phyloP scores from a whole-genome alignment of 192 early-diverging fungal genomes.

The Podila horticola region DNA sequence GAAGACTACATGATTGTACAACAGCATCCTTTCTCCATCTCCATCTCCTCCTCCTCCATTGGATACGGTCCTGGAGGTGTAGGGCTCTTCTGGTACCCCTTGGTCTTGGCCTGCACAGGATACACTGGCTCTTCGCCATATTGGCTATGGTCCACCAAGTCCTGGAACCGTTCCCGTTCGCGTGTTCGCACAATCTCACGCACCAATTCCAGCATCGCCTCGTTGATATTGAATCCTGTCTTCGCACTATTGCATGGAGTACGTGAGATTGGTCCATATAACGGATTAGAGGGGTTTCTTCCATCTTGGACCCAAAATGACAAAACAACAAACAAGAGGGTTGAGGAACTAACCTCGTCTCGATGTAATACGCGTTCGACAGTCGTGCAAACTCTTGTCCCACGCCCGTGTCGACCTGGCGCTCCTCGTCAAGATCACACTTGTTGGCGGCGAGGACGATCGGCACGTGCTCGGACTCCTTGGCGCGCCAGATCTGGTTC shows the following conservation, averaged over 20 bases:
- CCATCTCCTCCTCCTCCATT: slow-evolving; percentile 3
- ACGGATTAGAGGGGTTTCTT: no score
- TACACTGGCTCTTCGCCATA: background rate
- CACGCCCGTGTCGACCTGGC: slow-evolving; percentile 65
- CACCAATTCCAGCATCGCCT: slow-evolving; percentile 27
- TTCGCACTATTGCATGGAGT: no score
- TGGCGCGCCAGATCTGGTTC: slow-evolving; percentile 82
- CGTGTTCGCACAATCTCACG: slow-evolving; percentile 32
- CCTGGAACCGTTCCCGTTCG: background rate
- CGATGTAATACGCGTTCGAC: slow-evolving; percentile 71
- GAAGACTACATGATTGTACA: slow-evolving; percentile 28
- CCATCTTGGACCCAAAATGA: no score
- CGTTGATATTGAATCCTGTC: slow-evolving; percentile 30
- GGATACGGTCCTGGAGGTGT: slow-evolving; percentile 2
- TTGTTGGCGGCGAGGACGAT: slow-evolving; percentile 92
- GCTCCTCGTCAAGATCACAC: slow-evolving; percentile 75
- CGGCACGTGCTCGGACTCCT: slow-evolving; percentile 80
- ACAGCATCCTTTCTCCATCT: slow-evolving; percentile 13
- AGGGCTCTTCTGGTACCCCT: slow-evolving; percentile 33
- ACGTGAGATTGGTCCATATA: no score
- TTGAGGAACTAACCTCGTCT: no score
- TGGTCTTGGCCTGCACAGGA: background rate
- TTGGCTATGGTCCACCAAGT: background rate
- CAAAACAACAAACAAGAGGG: no score
- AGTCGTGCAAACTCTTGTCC: slow-evolving; percentile 64